A percentile compares a stretch with the other conserved stretches of the same genome.
These are phyloP conservation scores for Backusella macrospora DNA, from an alignment of 192 early-diverging fungal species.

Conservation along the genomic window DNA sequence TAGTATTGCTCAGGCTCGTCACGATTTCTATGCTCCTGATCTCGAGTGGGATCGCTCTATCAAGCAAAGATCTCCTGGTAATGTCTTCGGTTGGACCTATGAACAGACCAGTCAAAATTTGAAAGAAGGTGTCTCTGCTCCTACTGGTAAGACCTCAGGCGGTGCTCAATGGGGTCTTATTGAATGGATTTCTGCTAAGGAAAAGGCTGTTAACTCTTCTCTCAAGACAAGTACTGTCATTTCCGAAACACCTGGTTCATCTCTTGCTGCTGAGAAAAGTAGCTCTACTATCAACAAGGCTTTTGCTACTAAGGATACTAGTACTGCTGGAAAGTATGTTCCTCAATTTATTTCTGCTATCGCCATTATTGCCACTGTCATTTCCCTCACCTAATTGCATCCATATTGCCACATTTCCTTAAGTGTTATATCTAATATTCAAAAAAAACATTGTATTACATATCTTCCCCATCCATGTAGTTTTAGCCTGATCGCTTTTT, in stretches of 20 bases:
- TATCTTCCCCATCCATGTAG: not conserved
- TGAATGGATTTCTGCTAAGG: conserved; percentile 47
- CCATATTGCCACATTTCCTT: not conserved
- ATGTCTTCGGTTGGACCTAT: conserved; percentile 45
- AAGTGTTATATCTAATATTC: not conserved
- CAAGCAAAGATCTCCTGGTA: conserved; percentile 48
- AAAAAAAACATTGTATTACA: conserved; percentile 10
- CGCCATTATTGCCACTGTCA: not conserved
- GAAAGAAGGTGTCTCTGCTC: conserved; percentile 24
- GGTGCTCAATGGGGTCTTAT: conserved; percentile 46
- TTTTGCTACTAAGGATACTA: not conserved
- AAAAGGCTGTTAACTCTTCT: conserved; percentile 30
- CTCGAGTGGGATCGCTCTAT: conserved; percentile 51
- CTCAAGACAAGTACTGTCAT: conserved; percentile 24
- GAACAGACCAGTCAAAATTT: conserved; percentile 43
- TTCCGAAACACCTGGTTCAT: not conserved
- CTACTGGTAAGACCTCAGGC: conserved; percentile 23
- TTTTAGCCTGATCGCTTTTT: not conserved
- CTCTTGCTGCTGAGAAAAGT: not conserved
- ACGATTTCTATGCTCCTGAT: conserved; percentile 47
- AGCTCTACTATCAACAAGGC: not conserved
- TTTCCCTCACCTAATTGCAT: not conserved
- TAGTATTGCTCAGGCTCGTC: conserved; percentile 41
- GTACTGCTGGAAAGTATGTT: not conserved
- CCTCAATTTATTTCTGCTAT: not conserved